A percentile compares a stretch with the other conserved stretches of the same genome.
Conservation (phyloP, 306 rosid species). For the Prunus salicina region DNA sequence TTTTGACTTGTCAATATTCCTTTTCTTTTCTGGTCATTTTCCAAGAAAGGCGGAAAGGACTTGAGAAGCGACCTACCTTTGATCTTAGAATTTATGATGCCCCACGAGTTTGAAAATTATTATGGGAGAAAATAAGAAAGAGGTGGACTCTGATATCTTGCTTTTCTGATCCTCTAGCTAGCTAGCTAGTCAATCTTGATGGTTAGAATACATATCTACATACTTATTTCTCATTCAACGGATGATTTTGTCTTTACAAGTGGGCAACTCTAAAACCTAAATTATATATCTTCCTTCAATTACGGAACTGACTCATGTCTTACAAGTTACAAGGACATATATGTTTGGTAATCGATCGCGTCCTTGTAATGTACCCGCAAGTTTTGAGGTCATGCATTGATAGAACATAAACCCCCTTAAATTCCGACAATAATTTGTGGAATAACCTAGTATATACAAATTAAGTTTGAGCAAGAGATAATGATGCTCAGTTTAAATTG, state of each 20-base stretch:
- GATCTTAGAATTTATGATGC: not conserved
- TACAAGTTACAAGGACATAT: not conserved
- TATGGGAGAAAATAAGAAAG: not conserved
- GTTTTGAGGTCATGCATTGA: not conserved
- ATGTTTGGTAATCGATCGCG: not conserved
- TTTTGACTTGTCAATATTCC: not conserved
- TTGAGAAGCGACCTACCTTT: constrained; percentile 6
- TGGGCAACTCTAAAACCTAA: not conserved
- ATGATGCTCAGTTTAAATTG: too few relatives aligned
- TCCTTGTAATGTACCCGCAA: not conserved
- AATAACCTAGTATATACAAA: too few relatives aligned
- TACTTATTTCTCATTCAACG: not conserved
- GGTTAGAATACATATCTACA: not conserved
- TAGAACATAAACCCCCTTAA: too few relatives aligned
- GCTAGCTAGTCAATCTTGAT: not conserved
- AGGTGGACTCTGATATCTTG: not conserved
- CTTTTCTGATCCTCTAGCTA: not conserved
- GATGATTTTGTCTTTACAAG: not conserved
- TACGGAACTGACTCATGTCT: not conserved
- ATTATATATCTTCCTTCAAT: not conserved
- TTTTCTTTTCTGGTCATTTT: not conserved
- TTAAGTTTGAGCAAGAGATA: too few relatives aligned
- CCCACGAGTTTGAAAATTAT: constrained; percentile 13
- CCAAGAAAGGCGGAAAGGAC: not conserved
- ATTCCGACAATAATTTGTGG: too few relatives aligned